Base-by-base conservation (phyloP, 768 basidiomycete species). In the Cubamyces lactineus region DNA sequence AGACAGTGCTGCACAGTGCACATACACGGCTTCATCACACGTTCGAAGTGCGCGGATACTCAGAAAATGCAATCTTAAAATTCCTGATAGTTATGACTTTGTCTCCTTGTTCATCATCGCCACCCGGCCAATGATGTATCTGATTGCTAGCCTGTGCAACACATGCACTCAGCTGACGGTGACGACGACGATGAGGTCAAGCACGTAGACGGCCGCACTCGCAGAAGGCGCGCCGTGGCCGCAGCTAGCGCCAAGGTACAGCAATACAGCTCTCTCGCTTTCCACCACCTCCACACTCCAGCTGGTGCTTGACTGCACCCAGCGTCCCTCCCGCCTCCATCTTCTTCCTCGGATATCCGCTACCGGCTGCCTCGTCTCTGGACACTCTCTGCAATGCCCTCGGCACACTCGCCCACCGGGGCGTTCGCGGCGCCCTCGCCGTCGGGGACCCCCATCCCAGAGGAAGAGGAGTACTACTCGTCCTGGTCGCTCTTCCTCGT, bases 401-500 rank as follows among this genome's bases (percentile, higher is more conserved):
- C 64, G n/a, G 30, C 57, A n/a, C 26, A 46, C 52, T 2, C 38
- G 2, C 59, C 64, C 12, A 62, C 67, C 24, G 59, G 56, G 13
- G 61, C 52, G 26, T 56, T 65, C 56, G 55, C 51, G 8, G 60
- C 64, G 51, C 56, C 69, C 11, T 53, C 62, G 41, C 58, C 67
- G 40, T 34, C 63, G 5, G 50, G 60, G 16, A 64, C 65, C n/a
- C 65, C 72, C 45, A 66, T 70, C 24, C 68, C 71, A 6, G 89
- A 93, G 71, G 91, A 92, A 51, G 92, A 94, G 73, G 93, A 95
- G 72, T 91, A 87, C 73, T 94, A 94, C 75, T 93, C 91, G 15
- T 94, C 92, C 34, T 93, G 93, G 91, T 93, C 92, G n/a, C 84
- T 95, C 21, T 92, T 94, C 75, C 88, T 95, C 55, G 93, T 94